These are phyloP conservation scores for Myxozyma sirexii DNA, from an alignment of 805 yeast genomes.

Conservation along the genomic window DNA sequence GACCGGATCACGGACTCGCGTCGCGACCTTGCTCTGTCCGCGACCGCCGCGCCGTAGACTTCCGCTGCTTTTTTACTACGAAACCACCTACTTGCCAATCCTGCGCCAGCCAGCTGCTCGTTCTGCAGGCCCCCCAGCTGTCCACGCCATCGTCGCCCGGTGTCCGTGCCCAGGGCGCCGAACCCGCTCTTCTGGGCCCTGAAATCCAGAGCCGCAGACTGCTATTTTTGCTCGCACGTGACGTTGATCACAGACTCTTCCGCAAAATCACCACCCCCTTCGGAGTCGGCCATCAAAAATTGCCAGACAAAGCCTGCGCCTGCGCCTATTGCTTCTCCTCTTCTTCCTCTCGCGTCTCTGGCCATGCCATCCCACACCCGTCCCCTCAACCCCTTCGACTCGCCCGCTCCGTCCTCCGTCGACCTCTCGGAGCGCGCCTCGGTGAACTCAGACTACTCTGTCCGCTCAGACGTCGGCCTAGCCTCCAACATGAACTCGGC, in stretches of 20 bases:
- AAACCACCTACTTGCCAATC: too few relatives aligned
- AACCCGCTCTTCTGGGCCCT: background rate
- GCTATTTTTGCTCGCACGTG: conserved; percentile 2
- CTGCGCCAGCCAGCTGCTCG: too few relatives aligned
- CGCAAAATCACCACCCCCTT: background rate
- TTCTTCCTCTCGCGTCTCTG: background rate
- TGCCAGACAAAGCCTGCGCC: background rate
- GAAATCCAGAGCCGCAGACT: background rate
- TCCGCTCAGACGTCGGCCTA: conserved; percentile 25
- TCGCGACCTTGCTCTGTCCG: too few relatives aligned
- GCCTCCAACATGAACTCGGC: conserved; percentile 7
- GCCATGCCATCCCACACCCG: conserved; percentile 15
- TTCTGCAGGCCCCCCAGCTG: too few relatives aligned
- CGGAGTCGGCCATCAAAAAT: background rate
- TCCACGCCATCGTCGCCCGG: too few relatives aligned
- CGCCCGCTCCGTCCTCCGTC: conserved; percentile 25
- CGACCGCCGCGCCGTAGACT: too few relatives aligned
- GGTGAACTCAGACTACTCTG: conserved; percentile 26
- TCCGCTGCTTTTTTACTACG: too few relatives aligned
- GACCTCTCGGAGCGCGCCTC: conserved; percentile 23
- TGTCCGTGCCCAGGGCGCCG: too few relatives aligned
- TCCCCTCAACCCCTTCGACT: conserved; percentile 28
- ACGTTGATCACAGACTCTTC: background rate
- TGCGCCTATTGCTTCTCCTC: background rate
- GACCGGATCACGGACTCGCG: too few relatives aligned